Base-by-base conservation (phyloP, 1,284 basidiomycete genomes). In the Microbotryomycetes sp. region DNA sequence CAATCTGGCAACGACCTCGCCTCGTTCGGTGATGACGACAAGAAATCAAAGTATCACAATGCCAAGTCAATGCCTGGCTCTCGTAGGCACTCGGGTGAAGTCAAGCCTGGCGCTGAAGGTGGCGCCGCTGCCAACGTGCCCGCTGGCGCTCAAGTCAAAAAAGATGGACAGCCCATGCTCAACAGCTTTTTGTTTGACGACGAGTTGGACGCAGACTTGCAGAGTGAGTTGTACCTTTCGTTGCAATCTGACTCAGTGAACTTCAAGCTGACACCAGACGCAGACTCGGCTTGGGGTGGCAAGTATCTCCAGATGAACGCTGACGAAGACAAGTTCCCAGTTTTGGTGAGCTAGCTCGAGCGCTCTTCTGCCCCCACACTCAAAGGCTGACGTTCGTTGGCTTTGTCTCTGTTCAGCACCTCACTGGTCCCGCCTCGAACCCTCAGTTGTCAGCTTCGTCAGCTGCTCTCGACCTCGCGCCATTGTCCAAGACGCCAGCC, bases 381-480 rank as follows among this genome's bases (percentile, higher is more conserved):
- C n/a, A n/a, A n/a, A n/a, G 64, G 60, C 28, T 36, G 28, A 54
- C 63, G 28, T 74, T 83, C 71, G 75, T 80, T 22, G 82, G 79
- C 74, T 88, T 88, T 81, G 89, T 88, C 73, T 63, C 79, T 76
- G 30, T 36, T 19, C 6, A 46, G 49, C n/a, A n/a, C 16, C 32
- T 25, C 0, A 30, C 47, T 30, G 42, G 42, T 29, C 47, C 30
- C 54, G 45, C 49, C 45, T 25, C 29, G 46, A 53, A 28, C 54
- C 29, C 55, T 53, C 69, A 90, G 84, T 81, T 92, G 55, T 89
- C 90, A 0, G 85, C 88, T n/a, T 87, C 89, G 12, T 93, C 92
- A 23, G 91, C 89, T 28, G 92, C 92, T 32, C 79, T 97, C 69
- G 93, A 97, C 76, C 82, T 96, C 47, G 93, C 93, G 7, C 88